Evolutionary conservation across 768 basidiomycete genomes (phyloP).

Genomic region (Pleurotus salmoneostramineus): DNA sequence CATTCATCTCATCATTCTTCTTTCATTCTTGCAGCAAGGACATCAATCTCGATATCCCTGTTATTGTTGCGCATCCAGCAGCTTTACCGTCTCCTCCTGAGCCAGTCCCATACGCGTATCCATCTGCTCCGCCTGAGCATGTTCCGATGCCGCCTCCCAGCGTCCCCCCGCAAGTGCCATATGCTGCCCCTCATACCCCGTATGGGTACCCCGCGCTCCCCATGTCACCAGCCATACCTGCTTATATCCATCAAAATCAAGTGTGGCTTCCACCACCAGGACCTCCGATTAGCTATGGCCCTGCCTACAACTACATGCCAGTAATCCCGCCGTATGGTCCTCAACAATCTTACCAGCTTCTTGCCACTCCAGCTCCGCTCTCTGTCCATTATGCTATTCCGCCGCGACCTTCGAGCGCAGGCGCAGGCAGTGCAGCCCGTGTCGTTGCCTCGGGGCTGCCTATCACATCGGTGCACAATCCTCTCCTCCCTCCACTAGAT

Average conservation of each 20-base stretch:
- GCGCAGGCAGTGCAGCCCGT: constrained; percentile 24
- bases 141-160: constrained; percentile 17
- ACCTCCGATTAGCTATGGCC: constrained; percentile 17
- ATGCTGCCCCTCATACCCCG: constrained; percentile 19
- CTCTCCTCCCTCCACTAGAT: constrained; percentile 24
- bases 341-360: constrained; percentile 13
- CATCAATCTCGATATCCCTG: constrained; percentile 58
- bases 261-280: constrained; percentile 45
- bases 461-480: constrained; percentile 20
- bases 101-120: constrained; percentile 14
- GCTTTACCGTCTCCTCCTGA: constrained; percentile 42
- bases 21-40: constrained; percentile 53
- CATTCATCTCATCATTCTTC: constrained; percentile 6
- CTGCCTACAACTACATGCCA: constrained; percentile 28
- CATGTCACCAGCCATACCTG: constrained; percentile 32
- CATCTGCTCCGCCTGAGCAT: constrained; percentile 16
- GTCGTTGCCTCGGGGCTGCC: constrained; percentile 32
- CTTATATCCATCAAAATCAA: constrained; percentile 42
- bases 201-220: constrained; percentile 32
- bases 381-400: constrained; percentile 16
- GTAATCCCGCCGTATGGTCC: constrained; percentile 13
- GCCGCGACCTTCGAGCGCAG: constrained; percentile 52
- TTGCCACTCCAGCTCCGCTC: constrained; percentile 15
- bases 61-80: constrained; percentile 61
- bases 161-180: constrained; percentile 18